Conservation (phyloP, 176 grass and related monocot species). For the Zoysia pacifica region DNA sequence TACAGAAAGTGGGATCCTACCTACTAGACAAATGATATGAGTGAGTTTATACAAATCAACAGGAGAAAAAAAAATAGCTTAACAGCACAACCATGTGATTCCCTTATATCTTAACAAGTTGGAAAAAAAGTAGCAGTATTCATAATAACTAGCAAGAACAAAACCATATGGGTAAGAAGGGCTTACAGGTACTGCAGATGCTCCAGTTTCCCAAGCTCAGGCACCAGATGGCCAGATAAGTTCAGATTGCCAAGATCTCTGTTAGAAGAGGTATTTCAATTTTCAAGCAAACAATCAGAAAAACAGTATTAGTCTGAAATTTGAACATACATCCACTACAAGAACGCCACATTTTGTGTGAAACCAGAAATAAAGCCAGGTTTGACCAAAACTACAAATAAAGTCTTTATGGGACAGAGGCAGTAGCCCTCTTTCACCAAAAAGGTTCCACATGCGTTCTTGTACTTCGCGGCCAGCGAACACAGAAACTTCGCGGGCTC, state of each 20-base stretch:
- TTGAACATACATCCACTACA: slow-evolving; percentile 17
- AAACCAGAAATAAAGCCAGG: too few species aligned
- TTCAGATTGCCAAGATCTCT: slow-evolving; percentile 92
- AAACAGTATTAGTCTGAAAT: slow-evolving; percentile 19
- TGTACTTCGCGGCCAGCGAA: too few species aligned
- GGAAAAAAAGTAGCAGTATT: not conserved
- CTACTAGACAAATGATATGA: not conserved
- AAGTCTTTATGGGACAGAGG: too few species aligned
- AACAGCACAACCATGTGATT: not conserved
- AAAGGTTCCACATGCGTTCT: too few species aligned
- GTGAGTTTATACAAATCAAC: not conserved
- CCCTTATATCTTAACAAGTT: not conserved
- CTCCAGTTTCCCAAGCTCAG: slow-evolving; percentile 82
- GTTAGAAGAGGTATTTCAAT: slow-evolving; percentile 28
- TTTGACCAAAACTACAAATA: too few species aligned
- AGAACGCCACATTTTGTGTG: not conserved
- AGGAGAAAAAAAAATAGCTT: too few species aligned
- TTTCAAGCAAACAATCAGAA: slow-evolving; percentile 46
- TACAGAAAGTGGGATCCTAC: not conserved
- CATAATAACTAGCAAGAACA: slow-evolving; percentile 17
- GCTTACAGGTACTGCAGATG: slow-evolving; percentile 93
- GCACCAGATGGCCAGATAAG: slow-evolving; percentile 88
- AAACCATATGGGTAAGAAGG: slow-evolving; percentile 24
- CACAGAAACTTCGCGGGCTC: too few species aligned
- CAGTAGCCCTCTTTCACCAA: too few species aligned